A percentile compares a stretch with the other conserved stretches of the same genome.
Evolutionary conservation across 2,329 filamentous ascomycete genomes (phyloP).

Genomic region (Alternaria conjuncta): DNA sequence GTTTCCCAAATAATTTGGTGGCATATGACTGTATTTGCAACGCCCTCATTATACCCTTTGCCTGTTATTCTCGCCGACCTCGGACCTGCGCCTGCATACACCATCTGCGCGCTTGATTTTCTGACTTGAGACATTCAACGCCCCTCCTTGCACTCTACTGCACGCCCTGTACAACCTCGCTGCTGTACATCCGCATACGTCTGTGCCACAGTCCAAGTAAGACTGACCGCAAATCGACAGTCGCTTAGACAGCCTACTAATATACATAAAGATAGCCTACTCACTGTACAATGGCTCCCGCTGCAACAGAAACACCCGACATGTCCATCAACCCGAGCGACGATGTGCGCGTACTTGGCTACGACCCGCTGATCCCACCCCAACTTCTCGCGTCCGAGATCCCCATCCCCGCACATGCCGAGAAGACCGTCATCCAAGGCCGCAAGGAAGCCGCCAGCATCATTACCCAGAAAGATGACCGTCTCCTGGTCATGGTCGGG

Average conservation of each 20-base stretch:
- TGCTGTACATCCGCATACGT: neutral
- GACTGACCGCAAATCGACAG: slow-evolving; percentile 20
- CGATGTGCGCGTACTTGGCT: slow-evolving; percentile 76
- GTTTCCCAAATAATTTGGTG: slow-evolving; percentile 16
- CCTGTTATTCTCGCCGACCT: neutral
- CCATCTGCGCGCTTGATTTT: neutral
- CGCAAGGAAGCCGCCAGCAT: slow-evolving; percentile 74
- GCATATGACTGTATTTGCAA: slow-evolving; percentile 16
- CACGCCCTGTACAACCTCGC: slow-evolving; percentile 8
- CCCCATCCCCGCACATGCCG: slow-evolving; percentile 66
- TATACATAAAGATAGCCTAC: slow-evolving; percentile 21
- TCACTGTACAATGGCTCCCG: slow-evolving; percentile 17
- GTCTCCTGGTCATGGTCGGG: slow-evolving; percentile 91
- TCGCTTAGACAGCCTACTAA: slow-evolving; percentile 15
- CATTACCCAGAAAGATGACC: slow-evolving; percentile 80
- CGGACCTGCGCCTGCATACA: slow-evolving; percentile 2
- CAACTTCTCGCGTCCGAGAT: slow-evolving; percentile 87
- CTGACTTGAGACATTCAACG: slow-evolving; percentile 6
- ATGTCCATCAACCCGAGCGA: slow-evolving; percentile 52
- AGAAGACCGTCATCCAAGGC: slow-evolving; percentile 73
- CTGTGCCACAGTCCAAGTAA: slow-evolving; percentile 16
- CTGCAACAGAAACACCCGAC: slow-evolving; percentile 21
- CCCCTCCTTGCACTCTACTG: slow-evolving; percentile 11
- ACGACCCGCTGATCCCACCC: slow-evolving; percentile 91
- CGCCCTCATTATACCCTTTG: neutral